Evolutionary conservation across 306 rosid genomes (phyloP).

Genomic region (Sicyos baderoa): DNA sequence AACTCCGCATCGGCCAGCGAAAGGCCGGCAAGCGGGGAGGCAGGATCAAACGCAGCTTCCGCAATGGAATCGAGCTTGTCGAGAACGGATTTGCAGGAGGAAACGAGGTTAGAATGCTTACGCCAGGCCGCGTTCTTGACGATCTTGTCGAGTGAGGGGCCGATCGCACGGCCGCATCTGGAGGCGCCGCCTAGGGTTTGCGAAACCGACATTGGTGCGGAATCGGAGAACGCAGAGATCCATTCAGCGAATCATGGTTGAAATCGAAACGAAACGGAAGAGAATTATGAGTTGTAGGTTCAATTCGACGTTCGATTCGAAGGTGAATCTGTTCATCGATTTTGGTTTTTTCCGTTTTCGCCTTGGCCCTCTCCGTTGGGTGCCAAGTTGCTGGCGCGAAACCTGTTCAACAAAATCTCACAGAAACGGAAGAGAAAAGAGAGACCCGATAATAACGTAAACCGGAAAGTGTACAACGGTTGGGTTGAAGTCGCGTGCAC

Average conservation of each 20-base stretch:
- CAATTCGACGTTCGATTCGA: not conserved
- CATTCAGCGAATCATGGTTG: constrained; percentile 22
- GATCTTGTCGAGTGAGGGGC: constrained; percentile 91
- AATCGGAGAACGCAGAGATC: constrained; percentile 21
- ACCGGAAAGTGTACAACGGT: not conserved
- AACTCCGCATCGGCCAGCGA: constrained; percentile 53
- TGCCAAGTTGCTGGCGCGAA: constrained; percentile 1
- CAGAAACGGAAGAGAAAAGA: not conserved
- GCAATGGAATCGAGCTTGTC: constrained; percentile 80
- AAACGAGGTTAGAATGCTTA: constrained; percentile 85
- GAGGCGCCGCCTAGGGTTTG: constrained; percentile 87
- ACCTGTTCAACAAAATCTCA: constrained; percentile 14
- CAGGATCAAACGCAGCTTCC: constrained; percentile 33
- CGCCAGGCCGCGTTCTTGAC: constrained; percentile 98
- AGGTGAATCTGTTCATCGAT: not conserved
- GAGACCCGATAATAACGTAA: constrained; percentile 11
- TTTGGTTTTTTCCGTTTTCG: not conserved
- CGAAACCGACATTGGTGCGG: constrained; percentile 66
- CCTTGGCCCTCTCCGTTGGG: not conserved
- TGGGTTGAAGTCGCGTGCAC: not conserved
- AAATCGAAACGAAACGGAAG: not conserved
- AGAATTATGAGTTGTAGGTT: not conserved
- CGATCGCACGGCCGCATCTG: constrained; percentile 75
- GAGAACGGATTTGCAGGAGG: constrained; percentile 75
- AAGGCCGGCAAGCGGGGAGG: constrained; percentile 60